phyloP scores from a whole-genome alignment of 2,329 filamentous ascomycete genomes.

The Aspergillus aculeatinus region DNA sequence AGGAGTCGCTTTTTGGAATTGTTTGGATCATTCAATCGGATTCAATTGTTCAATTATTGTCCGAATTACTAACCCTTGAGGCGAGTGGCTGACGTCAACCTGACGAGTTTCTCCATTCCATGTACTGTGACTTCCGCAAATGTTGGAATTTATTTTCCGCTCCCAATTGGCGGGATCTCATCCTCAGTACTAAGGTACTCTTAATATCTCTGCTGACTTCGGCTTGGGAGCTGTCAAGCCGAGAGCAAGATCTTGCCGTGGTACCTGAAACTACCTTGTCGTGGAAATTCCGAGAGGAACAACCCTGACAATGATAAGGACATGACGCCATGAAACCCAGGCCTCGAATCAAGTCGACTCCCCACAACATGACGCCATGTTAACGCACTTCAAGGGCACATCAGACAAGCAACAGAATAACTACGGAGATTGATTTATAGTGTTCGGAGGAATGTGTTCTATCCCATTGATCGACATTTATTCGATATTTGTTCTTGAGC shows the following conservation, averaged over 20 bases:
- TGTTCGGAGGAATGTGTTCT: neutral
- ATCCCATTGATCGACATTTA: neutral
- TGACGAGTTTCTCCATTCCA: slow-evolving; percentile 7
- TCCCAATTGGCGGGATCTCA: neutral
- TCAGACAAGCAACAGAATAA: neutral
- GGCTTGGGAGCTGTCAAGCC: too few relatives aligned
- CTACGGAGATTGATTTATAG: neutral
- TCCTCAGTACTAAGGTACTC: neutral
- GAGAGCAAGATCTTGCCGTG: neutral
- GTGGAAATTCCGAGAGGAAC: neutral
- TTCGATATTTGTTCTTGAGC: neutral
- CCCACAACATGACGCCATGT: slow-evolving; percentile 16
- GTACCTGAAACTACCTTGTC: neutral
- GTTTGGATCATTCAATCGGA: neutral
- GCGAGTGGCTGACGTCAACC: slow-evolving; percentile 17
- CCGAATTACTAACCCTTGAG: neutral
- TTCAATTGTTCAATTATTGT: neutral
- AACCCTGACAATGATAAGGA: neutral
- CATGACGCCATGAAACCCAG: slow-evolving; percentile 8
- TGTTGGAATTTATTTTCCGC: neutral
- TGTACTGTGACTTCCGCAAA: too few relatives aligned
- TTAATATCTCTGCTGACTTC: neutral
- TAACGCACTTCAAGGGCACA: neutral
- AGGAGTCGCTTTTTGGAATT: too few relatives aligned
- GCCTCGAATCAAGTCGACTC: neutral